A percentile compares a stretch with the other conserved stretches of the same genome.
These are phyloP conservation scores for Debaryomyces hansenii DNA, from an alignment of 805 yeast genomes.

Conservation along the genomic window DNA sequence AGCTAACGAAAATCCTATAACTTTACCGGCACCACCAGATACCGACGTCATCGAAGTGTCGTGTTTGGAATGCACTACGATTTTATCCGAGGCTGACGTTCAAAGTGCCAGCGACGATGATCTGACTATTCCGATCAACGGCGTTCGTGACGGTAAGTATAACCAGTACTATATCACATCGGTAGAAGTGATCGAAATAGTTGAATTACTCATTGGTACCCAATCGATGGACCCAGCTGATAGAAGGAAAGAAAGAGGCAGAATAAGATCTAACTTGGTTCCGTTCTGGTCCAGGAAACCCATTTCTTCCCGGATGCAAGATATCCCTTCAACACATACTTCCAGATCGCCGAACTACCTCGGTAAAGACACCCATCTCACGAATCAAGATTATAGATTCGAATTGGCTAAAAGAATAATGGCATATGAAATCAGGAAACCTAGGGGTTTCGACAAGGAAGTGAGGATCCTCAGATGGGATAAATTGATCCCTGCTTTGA, in stretches of 20 bases:
- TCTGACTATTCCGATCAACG: not conserved
- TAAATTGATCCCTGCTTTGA: slow-evolving; percentile 56
- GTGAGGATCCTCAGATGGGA: slow-evolving; percentile 64
- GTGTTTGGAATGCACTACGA: slow-evolving; percentile 49
- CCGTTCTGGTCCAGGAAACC: slow-evolving; percentile 68
- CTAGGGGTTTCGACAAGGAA: slow-evolving; percentile 69
- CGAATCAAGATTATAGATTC: slow-evolving; percentile 40
- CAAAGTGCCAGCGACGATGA: slow-evolving; percentile 26
- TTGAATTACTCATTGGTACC: slow-evolving; percentile 58
- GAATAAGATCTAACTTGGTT: slow-evolving; percentile 64
- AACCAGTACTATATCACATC: slow-evolving; percentile 56
- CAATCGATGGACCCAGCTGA: slow-evolving; percentile 47
- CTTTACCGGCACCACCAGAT: slow-evolving; percentile 39
- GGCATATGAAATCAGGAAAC: slow-evolving; percentile 62
- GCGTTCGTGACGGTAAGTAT: slow-evolving; percentile 18
- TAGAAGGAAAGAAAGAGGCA: slow-evolving; percentile 62
- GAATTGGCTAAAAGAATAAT: slow-evolving; percentile 65
- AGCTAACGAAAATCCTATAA: slow-evolving; percentile 47
- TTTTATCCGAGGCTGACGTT: slow-evolving; percentile 30
- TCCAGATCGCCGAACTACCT: slow-evolving; percentile 7
- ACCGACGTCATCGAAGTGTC: slow-evolving; percentile 59
- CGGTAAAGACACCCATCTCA: slow-evolving; percentile 4
- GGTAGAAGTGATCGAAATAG: slow-evolving; percentile 66
- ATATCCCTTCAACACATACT: slow-evolving; percentile 8
- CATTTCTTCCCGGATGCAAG: slow-evolving; percentile 46